These are phyloP conservation scores for Aegilops bicornis DNA, from an alignment of 176 grass and related monocot species.

Conservation along the genomic window DNA sequence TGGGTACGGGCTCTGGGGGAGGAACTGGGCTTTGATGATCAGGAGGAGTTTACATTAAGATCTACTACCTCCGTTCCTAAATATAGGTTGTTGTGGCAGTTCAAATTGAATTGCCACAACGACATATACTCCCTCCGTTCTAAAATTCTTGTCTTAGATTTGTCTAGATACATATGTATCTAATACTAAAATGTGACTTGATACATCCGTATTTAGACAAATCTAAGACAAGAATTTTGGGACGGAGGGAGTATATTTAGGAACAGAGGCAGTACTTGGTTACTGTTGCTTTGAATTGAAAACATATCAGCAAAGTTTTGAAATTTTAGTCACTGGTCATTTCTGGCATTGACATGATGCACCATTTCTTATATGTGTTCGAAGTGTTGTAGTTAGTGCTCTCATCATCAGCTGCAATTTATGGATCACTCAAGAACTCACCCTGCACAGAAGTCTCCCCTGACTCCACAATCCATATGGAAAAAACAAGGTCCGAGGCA, in stretches of 20 bases:
- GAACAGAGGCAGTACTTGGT: neutral
- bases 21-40: no score
- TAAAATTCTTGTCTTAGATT: no score
- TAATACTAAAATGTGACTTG: no score
- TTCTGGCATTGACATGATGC: constrained; percentile 7
- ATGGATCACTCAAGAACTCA: constrained; percentile 77
- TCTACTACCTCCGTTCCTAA: no score
- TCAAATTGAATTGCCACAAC: no score
- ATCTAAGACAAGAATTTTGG: no score
- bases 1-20: no score
- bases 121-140: no score
- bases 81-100: no score
- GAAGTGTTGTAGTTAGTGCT: constrained; percentile 70
- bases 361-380: constrained; percentile 14
- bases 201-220: no score
- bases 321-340: constrained; percentile 2
- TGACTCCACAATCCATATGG: constrained; percentile 94
- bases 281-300: constrained; percentile 2
- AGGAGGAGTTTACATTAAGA: neutral
- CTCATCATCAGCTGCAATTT: constrained; percentile 89
- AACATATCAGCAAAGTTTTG: neutral
- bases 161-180: no score
- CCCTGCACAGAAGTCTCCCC: constrained; percentile 90
- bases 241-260: no score
- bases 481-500: constrained; percentile 65